Conservation (phyloP, 2,329 filamentous ascomycete species). For the Domatiomyces globalis region DNA sequence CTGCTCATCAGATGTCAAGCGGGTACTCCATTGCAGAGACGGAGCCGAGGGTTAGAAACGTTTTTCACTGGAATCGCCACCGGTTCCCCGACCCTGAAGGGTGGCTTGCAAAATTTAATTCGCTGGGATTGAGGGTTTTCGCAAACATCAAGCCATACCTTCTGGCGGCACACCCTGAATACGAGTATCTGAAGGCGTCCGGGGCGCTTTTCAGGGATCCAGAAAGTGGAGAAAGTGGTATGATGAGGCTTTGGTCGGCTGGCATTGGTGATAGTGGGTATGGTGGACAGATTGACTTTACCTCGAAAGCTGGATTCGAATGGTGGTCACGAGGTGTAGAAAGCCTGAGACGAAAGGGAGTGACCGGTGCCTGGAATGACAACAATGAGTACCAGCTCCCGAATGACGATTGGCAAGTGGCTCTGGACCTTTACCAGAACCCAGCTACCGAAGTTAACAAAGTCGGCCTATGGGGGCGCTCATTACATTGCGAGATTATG, state of each 20-base stretch:
- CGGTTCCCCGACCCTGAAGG: constrained; percentile 54
- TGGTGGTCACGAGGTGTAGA: constrained; percentile 61
- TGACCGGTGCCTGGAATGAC: constrained; percentile 67
- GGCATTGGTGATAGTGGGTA: constrained; percentile 56
- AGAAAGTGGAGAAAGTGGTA: constrained; percentile 36
- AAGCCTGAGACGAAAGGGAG: constrained; percentile 46
- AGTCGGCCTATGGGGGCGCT: constrained; percentile 56
- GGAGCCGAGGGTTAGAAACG: constrained; percentile 55
- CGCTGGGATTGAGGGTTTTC: constrained; percentile 51
- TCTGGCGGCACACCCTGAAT: constrained; percentile 52
- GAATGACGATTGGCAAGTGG: constrained; percentile 51
- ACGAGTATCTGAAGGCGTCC: constrained; percentile 43
- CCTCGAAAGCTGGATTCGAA: constrained; percentile 49
- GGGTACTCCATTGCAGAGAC: constrained; percentile 56
- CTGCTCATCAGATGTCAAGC: constrained; percentile 57
- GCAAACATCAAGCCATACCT: constrained; percentile 64
- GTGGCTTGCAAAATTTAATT: constrained; percentile 49
- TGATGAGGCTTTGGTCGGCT: constrained; percentile 56
- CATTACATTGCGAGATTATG: constrained; percentile 56
- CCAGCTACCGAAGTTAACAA: constrained; percentile 38
- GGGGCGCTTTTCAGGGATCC: constrained; percentile 53
- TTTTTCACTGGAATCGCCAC: constrained; percentile 57
- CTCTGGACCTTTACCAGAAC: constrained; percentile 31
- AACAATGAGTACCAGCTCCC: constrained; percentile 62
- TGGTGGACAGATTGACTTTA: constrained; percentile 61